A percentile compares a stretch with the other conserved stretches of the same genome.
Conservation (phyloP, 2,329 filamentous ascomycete species). For the Dendryphion nanum region DNA sequence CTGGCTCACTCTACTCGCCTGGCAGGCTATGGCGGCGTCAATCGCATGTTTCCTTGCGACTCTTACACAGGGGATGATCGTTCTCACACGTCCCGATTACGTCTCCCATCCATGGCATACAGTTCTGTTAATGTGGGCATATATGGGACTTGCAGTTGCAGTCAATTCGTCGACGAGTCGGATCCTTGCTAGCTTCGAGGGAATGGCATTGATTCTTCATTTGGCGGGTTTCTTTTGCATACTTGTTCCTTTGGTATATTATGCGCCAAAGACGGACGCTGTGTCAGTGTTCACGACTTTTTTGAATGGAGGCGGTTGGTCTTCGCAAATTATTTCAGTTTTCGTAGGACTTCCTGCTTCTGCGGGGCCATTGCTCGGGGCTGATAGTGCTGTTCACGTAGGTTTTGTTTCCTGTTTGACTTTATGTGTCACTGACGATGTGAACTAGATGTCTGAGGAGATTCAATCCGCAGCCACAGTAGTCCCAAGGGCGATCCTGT, state of each 20-base stretch:
- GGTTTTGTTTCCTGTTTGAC: too few species aligned
- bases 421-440: too few species aligned
- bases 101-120: slow-evolving; percentile 43
- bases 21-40: slow-evolving; percentile 26
- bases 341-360: slow-evolving; percentile 26
- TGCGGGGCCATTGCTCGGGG: slow-evolving; percentile 13
- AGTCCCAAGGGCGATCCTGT: slow-evolving; percentile 32
- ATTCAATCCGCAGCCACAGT: slow-evolving; percentile 12
- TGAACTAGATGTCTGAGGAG: slow-evolving; percentile 13
- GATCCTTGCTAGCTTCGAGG: slow-evolving; percentile 45
- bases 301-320: slow-evolving; percentile 42
- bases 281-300: slow-evolving; percentile 44
- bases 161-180: slow-evolving; percentile 43
- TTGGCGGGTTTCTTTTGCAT: slow-evolving; percentile 48
- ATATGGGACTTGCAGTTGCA: slow-evolving; percentile 29
- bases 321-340: slow-evolving; percentile 38
- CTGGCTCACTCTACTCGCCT: slow-evolving; percentile 35
- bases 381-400: slow-evolving; percentile 24
- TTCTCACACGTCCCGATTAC: slow-evolving; percentile 35
- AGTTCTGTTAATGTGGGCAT: slow-evolving; percentile 44
- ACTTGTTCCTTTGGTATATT: slow-evolving; percentile 30
- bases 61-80: slow-evolving; percentile 10
- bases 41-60: slow-evolving; percentile 10
- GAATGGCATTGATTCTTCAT: slow-evolving; percentile 44
- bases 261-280: slow-evolving; percentile 26